Percentiles rank a stretch among this genome's conserved stretches.
phyloP scores from a whole-genome alignment of 495 filamentous ascomycete genomes.

The Bryoglossum gracile region DNA sequence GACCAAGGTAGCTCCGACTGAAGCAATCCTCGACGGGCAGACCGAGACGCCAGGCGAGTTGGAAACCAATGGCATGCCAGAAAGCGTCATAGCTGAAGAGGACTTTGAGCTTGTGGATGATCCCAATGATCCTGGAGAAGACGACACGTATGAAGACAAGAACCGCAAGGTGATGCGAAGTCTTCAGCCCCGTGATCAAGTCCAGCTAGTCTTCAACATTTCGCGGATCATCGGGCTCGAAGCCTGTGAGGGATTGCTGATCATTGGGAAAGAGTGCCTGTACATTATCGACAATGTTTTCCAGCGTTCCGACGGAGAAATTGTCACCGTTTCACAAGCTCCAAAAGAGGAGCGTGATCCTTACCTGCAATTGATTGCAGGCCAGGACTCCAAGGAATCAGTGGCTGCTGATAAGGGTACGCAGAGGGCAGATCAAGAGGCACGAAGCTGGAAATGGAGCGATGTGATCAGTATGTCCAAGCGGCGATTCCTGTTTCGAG shows the following conservation, averaged over 20 bases:
- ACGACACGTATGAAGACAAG: constrained; percentile 90
- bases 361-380: constrained; percentile 88
- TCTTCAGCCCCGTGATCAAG: constrained; percentile 80
- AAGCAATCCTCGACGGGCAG: constrained; percentile 1
- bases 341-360: constrained; percentile 88
- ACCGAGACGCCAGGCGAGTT: constrained; percentile 1
- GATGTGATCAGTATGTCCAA: constrained; percentile 97
- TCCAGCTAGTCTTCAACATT: constrained; percentile 92
- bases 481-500: constrained; percentile 87
- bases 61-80: constrained; percentile 28
- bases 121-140: constrained; percentile 67
- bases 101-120: constrained; percentile 91
- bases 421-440: constrained; percentile 58
- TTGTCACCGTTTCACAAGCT: constrained; percentile 92
- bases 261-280: constrained; percentile 84
- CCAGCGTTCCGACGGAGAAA: constrained; percentile 88
- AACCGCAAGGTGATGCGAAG: constrained; percentile 96
- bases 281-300: constrained; percentile 96
- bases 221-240: constrained; percentile 91
- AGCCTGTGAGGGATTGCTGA: constrained; percentile 82
- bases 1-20: constrained; percentile 9
- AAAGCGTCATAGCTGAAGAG: constrained; percentile 55
- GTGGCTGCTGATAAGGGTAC: constrained; percentile 54
- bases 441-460: constrained; percentile 86
- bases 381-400: too few relatives aligned